Conservation (phyloP, 129 eudicot species). For the Ambrosia artemisiifolia region DNA sequence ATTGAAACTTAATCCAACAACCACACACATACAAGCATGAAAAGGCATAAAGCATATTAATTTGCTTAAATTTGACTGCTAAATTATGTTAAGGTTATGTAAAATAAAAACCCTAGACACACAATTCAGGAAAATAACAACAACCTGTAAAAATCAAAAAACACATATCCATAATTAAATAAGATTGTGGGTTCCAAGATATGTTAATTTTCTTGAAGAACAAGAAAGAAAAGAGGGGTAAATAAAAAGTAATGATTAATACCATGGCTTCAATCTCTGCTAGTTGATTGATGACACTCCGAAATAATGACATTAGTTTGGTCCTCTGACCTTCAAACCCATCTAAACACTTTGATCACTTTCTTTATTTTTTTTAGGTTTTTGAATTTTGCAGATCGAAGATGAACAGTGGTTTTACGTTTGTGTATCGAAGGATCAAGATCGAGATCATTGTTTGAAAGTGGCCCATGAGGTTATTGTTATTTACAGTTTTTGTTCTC, state of each 20-base stretch:
- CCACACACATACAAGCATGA: neutral
- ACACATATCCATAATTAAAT: neutral
- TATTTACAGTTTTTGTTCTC: constrained; percentile 1
- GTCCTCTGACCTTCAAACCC: constrained; percentile 39
- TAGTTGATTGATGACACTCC: constrained; percentile 55
- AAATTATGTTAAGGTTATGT: neutral
- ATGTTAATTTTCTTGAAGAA: neutral
- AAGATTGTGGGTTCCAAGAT: neutral
- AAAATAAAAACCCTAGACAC: constrained; percentile 18
- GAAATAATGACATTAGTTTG: constrained; percentile 65
- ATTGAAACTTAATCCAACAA: neutral
- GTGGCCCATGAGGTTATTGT: constrained; percentile 13
- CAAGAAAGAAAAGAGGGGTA: neutral
- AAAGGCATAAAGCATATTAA: neutral
- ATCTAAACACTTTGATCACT: constrained; percentile 20
- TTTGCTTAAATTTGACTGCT: neutral
- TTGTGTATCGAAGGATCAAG: constrained; percentile 5
- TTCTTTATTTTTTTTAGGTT: neutral
- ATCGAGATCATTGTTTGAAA: constrained; percentile 1
- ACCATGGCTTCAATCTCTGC: constrained; percentile 69
- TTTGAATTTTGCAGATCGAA: constrained; percentile 26
- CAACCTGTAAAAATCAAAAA: neutral
- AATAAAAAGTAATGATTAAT: neutral
- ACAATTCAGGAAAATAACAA: neutral
- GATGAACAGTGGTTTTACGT: constrained; percentile 13